A percentile compares a stretch with the other conserved stretches of the same genome.
phyloP scores from a whole-genome alignment of 1,284 basidiomycete genomes.

The Ganoderma multipileum region DNA sequence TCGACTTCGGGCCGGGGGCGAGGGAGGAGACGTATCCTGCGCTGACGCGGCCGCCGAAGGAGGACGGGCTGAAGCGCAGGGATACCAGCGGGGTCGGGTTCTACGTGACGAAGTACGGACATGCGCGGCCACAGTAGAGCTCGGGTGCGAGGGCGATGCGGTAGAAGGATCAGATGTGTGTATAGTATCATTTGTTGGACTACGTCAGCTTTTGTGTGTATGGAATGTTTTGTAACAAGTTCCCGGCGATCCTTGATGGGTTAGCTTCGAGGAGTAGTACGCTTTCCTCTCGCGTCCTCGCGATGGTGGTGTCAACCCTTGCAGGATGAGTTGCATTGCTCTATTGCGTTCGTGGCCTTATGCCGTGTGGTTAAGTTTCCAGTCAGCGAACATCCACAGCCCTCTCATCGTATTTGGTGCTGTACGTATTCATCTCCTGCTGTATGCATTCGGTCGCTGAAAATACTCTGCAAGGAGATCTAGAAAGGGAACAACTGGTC shows the following conservation, averaged over 20 bases:
- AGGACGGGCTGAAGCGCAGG: conserved; percentile 52
- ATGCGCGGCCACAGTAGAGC: conserved; percentile 31
- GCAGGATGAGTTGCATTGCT: neutral
- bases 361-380: no score
- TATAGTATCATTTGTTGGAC: neutral
- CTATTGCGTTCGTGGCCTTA: no score
- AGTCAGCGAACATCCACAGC: no score
- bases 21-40: conserved; percentile 62
- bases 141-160: neutral
- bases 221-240: neutral
- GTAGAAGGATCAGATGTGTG: neutral
- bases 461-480: no score
- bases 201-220: neutral
- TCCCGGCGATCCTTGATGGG: neutral
- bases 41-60: conserved; percentile 41
- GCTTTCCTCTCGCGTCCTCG: neutral
- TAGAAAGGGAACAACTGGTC: no score
- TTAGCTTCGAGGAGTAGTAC: neutral
- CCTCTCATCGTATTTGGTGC: no score
- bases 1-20: conserved; percentile 77
- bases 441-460: no score
- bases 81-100: conserved; percentile 36
- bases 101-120: conserved; percentile 59
- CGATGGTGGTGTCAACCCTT: neutral
- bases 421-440: no score